A percentile compares a stretch with the other conserved stretches of the same genome.
These are phyloP conservation scores for Delphinella strobiligena DNA, from an alignment of 2,329 filamentous ascomycete genomes.

Conservation along the genomic window DNA sequence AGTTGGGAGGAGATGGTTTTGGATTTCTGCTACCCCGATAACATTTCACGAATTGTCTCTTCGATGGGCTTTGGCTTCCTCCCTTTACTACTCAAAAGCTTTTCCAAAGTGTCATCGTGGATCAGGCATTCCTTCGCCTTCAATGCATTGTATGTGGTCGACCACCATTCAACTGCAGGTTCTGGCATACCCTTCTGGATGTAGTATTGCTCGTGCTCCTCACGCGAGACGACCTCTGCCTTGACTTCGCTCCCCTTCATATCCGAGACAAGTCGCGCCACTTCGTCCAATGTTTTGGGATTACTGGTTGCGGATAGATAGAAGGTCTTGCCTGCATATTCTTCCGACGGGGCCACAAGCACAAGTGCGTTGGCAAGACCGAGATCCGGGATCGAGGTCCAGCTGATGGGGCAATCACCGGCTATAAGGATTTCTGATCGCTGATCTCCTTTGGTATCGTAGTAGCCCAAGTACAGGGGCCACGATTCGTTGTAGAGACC, in stretches of 20 bases:
- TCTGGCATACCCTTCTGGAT: constrained; percentile 24
- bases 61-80: constrained; percentile 25
- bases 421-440: constrained; percentile 25
- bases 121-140: constrained; percentile 30
- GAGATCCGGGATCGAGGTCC: constrained; percentile 33
- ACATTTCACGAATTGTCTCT: constrained; percentile 30
- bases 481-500: constrained; percentile 36
- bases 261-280: constrained; percentile 17
- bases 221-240: constrained; percentile 24
- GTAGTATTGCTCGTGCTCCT: constrained; percentile 31
- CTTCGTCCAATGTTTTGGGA: constrained; percentile 15
- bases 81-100: constrained; percentile 23
- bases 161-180: constrained; percentile 33
- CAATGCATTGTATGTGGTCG: constrained; percentile 32
- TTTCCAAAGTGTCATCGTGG: constrained; percentile 28
- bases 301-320: constrained; percentile 23
- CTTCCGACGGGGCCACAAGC: constrained; percentile 19
- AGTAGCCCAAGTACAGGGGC: constrained; percentile 37
- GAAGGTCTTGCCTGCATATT: constrained; percentile 25
- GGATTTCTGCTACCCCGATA: neutral
- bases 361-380: constrained; percentile 31
- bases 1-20: too few relatives aligned
- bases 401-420: constrained; percentile 30
- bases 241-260: constrained; percentile 19
- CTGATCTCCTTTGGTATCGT: constrained; percentile 22